Percentiles rank a stretch among this genome's conserved stretches.
Conservation (phyloP, 805 yeast genomes). For the Zygosaccharomyces kombuchaensis region DNA sequence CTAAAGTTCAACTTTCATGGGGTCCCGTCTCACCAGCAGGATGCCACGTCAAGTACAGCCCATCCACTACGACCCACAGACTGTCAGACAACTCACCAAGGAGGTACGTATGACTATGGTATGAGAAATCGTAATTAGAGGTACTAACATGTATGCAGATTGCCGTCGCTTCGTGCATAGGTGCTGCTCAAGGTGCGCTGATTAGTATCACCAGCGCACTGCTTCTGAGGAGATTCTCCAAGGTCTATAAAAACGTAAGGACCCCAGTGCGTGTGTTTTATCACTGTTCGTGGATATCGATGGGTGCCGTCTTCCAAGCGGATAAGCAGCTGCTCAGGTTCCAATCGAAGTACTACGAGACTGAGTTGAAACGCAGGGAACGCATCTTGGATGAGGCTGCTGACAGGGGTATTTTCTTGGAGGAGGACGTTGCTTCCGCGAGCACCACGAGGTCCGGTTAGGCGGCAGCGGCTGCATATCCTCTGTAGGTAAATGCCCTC, state of each 20-base stretch:
- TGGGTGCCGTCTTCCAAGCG: slow-evolving; percentile 41
- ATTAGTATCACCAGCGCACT: slow-evolving; percentile 36
- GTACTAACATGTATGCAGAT: slow-evolving; percentile 26
- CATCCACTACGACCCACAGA: slow-evolving; percentile 37
- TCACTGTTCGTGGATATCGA: slow-evolving; percentile 40
- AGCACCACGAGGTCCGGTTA: slow-evolving; percentile 12
- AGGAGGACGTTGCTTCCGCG: slow-evolving; percentile 30
- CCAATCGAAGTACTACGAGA: slow-evolving; percentile 34
- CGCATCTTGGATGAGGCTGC: slow-evolving; percentile 42
- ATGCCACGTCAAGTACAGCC: slow-evolving; percentile 34
- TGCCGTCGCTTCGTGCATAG: slow-evolving; percentile 37
- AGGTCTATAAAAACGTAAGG: slow-evolving; percentile 38
- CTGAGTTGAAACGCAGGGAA: slow-evolving; percentile 36
- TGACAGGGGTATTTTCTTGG: slow-evolving; percentile 41
- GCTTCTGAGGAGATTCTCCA: slow-evolving; percentile 34
- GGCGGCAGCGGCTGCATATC: background rate
- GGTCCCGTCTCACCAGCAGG: background rate
- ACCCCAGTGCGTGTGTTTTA: slow-evolving; percentile 40
- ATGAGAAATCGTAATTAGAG: background rate
- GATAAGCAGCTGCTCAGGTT: slow-evolving; percentile 39
- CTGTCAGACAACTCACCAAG: slow-evolving; percentile 34
- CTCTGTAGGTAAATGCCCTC: background rate
- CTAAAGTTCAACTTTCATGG: background rate
- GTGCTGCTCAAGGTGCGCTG: slow-evolving; percentile 41
- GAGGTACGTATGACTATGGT: slow-evolving; percentile 28